These are phyloP conservation scores for Scheffersomyces stambukii DNA, from an alignment of 1,139 yeast species.

Conservation along the genomic window DNA sequence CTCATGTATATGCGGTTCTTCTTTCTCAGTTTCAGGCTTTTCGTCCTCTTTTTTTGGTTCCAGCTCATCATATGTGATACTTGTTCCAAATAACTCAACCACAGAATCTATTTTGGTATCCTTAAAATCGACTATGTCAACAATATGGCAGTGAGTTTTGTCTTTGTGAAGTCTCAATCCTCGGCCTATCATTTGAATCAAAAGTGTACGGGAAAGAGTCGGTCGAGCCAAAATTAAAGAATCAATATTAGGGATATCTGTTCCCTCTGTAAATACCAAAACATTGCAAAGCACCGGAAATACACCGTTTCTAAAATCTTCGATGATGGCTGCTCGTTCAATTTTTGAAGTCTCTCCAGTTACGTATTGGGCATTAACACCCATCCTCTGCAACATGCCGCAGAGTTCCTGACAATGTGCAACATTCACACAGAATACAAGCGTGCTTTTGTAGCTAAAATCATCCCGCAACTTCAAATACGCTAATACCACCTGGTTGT, in stretches of 20 bases:
- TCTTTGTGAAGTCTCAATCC: slow-evolving; percentile 66
- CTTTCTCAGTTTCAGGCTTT: slow-evolving; percentile 12
- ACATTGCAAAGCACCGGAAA: slow-evolving; percentile 81
- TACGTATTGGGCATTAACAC: slow-evolving; percentile 70
- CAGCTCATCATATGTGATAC: slow-evolving; percentile 26
- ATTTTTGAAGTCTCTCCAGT: slow-evolving; percentile 58
- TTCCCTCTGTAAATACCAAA: slow-evolving; percentile 90
- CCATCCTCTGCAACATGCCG: slow-evolving; percentile 49
- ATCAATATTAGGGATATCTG: slow-evolving; percentile 90
- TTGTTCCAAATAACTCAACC: slow-evolving; percentile 52
- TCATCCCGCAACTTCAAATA: slow-evolving; percentile 45
- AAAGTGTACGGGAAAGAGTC: slow-evolving; percentile 65
- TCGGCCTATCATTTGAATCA: slow-evolving; percentile 89
- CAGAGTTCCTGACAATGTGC: slow-evolving; percentile 60
- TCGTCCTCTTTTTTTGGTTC: slow-evolving; percentile 25
- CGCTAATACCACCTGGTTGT: slow-evolving; percentile 32
- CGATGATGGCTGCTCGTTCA: slow-evolving; percentile 51
- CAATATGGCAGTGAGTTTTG: slow-evolving; percentile 66
- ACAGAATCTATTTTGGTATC: slow-evolving; percentile 57
- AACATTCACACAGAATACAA: slow-evolving; percentile 76
- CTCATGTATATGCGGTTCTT: too few relatives aligned
- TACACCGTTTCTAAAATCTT: slow-evolving; percentile 57
- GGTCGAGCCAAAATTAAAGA: slow-evolving; percentile 78
- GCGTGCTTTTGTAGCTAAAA: slow-evolving; percentile 51
- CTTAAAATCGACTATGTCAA: slow-evolving; percentile 70